Evolutionary conservation across 1,284 basidiomycete genomes (phyloP), one percentile per base, ranked within the genome.

Genomic region (Ustilago crameri): DNA sequence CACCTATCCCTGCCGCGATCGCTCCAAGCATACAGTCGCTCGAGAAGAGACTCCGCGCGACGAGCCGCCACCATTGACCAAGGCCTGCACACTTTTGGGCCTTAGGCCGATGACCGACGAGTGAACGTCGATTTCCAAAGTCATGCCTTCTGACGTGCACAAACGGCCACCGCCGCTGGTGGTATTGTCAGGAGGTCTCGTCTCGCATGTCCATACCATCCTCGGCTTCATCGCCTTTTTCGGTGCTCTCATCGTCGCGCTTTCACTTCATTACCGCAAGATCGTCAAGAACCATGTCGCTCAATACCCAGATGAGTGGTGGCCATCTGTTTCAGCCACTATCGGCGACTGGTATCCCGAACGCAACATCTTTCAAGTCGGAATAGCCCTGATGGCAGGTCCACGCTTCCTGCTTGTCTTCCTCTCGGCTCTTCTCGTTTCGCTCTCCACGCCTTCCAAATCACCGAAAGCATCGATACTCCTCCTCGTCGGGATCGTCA

Each of bases 321-420:
- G 92, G 79, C 93, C 93, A 7, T 93, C 91, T 3, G 93, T 96
- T 3, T 95, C 93, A 26, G 92, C 93, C 9, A 93, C 93, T 18
- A 76, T 77, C 27, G 93, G 93, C 2, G 93, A 96, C 85, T 94
- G 92, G 90, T 93, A 91, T 68, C 92, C 92, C 20, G 91, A 95
- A 73, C 87, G 93, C 62, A 93, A 91, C 67, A 83, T 93, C 44
- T 96, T 97, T 80, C 94, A 97, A 75, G 89, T 95, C 47, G 85
- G 95, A 46, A 95, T 96, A 74, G 94, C 94, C 14, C 83, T 95
- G 34, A 83, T 81, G 26, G 80, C 83, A 8, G 83, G 91, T 8
- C 93, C 93, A 0, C 90, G 94, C 3, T 90, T 97, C 78, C 86
- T 88, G 9, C 86, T 95, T 24, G 88, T 95, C 27, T 86, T 88